Percentiles rank a stretch among this genome's conserved stretches.
Conservation (phyloP, 495 filamentous ascomycete genomes). For the Staphylotrichum tortipilum region DNA sequence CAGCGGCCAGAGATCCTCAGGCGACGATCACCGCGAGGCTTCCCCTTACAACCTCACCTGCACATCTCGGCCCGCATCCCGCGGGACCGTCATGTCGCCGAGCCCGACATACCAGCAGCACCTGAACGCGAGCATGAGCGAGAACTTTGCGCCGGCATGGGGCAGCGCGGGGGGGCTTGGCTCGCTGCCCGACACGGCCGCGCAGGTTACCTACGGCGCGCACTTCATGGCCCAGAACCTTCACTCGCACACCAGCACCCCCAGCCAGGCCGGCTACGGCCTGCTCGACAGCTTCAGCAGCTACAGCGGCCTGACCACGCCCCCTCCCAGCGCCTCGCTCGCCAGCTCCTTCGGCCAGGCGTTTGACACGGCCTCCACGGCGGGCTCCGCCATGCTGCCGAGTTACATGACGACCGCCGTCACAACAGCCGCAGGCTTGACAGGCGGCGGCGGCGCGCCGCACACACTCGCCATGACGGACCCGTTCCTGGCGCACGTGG, state of each 20-base stretch:
- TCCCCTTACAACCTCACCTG: background rate
- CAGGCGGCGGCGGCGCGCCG: background rate
- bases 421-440: too few relatives aligned
- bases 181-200: slow-evolving; percentile 2
- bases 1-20: slow-evolving; percentile 9
- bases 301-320: slow-evolving; percentile 23
- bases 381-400: slow-evolving; percentile 3
- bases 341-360: slow-evolving; percentile 16
- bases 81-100: slow-evolving; percentile 37
- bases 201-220: slow-evolving; percentile 12
- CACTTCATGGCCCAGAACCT: slow-evolving; percentile 7
- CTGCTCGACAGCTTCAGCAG: slow-evolving; percentile 15
- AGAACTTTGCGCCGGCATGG: slow-evolving; percentile 36
- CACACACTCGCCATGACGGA: slow-evolving; percentile 11
- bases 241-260: background rate
- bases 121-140: slow-evolving; percentile 34
- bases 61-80: slow-evolving; percentile 14
- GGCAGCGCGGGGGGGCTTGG: slow-evolving; percentile 11
- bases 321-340: slow-evolving; percentile 24
- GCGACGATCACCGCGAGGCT: background rate
- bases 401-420: slow-evolving; percentile 4
- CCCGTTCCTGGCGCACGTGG: slow-evolving; percentile 16
- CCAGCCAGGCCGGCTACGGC: slow-evolving; percentile 1
- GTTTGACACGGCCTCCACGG: slow-evolving; percentile 12
- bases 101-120: slow-evolving; percentile 35